Base-by-base conservation (phyloP, 2,329 filamentous ascomycete species). In the Arthrobotrys iridis region DNA sequence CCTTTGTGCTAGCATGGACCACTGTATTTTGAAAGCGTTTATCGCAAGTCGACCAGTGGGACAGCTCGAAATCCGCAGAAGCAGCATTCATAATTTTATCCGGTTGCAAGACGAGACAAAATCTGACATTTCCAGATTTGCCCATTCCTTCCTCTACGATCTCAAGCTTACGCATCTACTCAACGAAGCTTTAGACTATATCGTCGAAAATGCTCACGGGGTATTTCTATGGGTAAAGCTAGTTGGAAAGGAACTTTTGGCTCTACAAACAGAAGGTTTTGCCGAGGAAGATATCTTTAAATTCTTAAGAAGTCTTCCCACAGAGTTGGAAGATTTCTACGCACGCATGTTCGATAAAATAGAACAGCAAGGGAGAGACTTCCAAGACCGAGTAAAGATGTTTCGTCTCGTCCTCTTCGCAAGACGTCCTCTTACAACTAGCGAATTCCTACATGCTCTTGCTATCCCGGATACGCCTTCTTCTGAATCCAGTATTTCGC, bases 161-260 rank as follows among this genome's bases (percentile, higher is more conserved):
- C 46, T 52, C 46, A n/a, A 52, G 26, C 15, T 52, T 28, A 30
- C 20, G 3, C 13, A 52, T 52, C 15, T 30, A 20, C 15, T 52
- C 24, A 52, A 20, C 24, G 7, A 52, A 52, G 20, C 24, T 7
- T 28, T n/a, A 4, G 46, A 52, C 10, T 52, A 58, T 10, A 58
- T 58, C 18, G 28, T 40, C 18, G 3, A 58, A 7, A 58, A 40
- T n/a, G 52, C 52, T 10, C 28, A 58, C 3, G 52, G 52, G 2
- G 52, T 58, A 35, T 58, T 58, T 15, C 4, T 58, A 58, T 58
- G 52, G 52, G 52, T 24, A 3, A 58, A 58, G 20, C 30, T 58
- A n/a, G 30, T 58, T 28, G 52, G 28, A 20, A 4, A 40, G 20
- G 28, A 58, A 24, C 30, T 58, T 3, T 22, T 58, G 15, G 4